Conservation (phyloP, 2,329 filamentous ascomycete genomes). For the Stachybotrys echinatus region DNA sequence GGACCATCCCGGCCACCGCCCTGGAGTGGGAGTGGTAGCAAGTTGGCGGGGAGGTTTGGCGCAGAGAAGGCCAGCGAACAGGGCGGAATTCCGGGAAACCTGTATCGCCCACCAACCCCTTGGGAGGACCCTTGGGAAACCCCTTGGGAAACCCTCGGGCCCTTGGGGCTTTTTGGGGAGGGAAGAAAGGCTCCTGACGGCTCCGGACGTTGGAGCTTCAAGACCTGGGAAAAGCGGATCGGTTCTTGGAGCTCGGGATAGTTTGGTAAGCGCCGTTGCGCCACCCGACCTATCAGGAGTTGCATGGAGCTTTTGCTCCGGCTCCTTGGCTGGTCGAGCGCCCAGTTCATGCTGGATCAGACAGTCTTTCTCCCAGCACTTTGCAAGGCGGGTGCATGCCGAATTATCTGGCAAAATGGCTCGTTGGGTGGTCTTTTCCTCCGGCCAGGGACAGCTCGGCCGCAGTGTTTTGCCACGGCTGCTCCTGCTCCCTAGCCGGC, state of each 20-base stretch:
- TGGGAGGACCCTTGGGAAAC: too few species aligned
- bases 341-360: constrained; percentile 12
- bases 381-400: constrained; percentile 19
- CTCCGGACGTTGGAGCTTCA: background rate
- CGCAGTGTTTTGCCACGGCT: constrained; percentile 1
- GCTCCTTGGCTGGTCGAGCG: constrained; percentile 12
- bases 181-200: background rate
- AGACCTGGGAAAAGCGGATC: constrained; percentile 15
- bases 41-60: background rate
- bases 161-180: too few species aligned
- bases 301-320: constrained; percentile 30
- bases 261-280: constrained; percentile 24
- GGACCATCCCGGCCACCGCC: background rate
- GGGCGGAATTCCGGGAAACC: too few species aligned
- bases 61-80: too few species aligned
- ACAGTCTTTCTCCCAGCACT: constrained; percentile 18
- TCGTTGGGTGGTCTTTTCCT: constrained; percentile 6
- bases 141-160: too few species aligned
- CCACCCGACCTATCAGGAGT: constrained; percentile 21
- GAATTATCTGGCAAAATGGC: constrained; percentile 23
- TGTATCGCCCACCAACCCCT: too few species aligned
- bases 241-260: constrained; percentile 1
- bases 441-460: background rate
- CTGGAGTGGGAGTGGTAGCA: too few species aligned
- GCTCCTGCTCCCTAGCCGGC: background rate